Percentiles rank a stretch among this genome's conserved stretches.
Evolutionary conservation across 345 rosid genomes (phyloP).

Genomic region (Theobroma cacao): DNA sequence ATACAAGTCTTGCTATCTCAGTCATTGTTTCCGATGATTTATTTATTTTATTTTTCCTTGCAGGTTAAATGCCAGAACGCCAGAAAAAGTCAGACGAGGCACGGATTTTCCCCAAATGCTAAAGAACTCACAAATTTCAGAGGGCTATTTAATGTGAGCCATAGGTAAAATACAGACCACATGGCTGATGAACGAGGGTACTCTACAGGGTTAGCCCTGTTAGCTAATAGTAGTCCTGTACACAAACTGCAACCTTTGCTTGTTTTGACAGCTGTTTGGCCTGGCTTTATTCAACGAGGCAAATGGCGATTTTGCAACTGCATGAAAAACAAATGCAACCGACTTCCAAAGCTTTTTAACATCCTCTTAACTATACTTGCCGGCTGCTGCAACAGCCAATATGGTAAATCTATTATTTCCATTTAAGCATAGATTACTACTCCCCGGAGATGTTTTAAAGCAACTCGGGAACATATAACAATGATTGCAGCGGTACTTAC

Average conservation of each 20-base stretch:
- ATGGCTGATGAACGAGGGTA: background rate
- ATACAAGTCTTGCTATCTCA: background rate
- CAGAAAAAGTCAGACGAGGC: background rate
- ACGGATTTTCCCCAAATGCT: background rate
- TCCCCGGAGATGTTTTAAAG: background rate
- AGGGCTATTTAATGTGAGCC: conserved; percentile 2
- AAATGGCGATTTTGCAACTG: background rate
- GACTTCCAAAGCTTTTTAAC: too few species aligned
- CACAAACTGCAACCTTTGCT: background rate
- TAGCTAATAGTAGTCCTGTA: background rate
- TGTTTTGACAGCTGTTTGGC: background rate
- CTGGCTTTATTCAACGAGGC: background rate
- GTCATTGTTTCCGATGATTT: background rate
- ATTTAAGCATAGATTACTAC: too few species aligned
- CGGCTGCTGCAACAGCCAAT: too few species aligned
- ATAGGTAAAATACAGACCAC: background rate
- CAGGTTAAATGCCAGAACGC: background rate
- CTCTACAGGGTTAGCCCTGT: background rate
- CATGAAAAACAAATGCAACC: background rate
- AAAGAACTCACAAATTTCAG: background rate
- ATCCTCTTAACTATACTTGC: too few species aligned
- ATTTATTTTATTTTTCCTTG: too few species aligned
- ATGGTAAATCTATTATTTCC: too few species aligned
- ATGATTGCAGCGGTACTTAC: background rate
- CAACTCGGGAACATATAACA: background rate